A percentile compares a stretch with the other conserved stretches of the same genome.
Evolutionary conservation across 768 basidiomycete species (phyloP).

Genomic region (Cubamyces sp.): DNA sequence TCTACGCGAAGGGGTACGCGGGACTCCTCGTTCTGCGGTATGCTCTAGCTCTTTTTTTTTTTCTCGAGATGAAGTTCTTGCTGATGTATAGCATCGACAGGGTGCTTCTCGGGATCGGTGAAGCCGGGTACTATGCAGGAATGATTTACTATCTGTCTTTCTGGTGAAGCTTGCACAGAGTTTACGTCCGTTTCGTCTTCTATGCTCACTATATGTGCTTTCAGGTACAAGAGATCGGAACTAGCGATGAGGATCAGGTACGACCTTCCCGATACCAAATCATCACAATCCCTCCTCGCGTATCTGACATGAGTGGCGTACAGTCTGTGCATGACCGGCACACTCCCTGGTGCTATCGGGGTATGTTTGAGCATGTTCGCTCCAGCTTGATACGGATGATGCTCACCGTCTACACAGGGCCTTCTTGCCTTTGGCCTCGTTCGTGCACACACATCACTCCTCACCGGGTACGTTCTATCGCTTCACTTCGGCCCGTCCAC

Average conservation of each 20-base stretch:
- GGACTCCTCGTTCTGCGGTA: conserved; percentile 53
- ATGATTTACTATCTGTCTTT: conserved; percentile 67
- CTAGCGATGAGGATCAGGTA: conserved; percentile 55
- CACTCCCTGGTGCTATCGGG: conserved; percentile 58
- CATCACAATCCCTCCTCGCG: too few species aligned
- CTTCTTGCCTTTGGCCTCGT: conserved; percentile 61
- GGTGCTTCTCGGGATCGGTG: conserved; percentile 62
- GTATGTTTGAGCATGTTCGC: conserved; percentile 32
- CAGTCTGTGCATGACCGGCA: conserved; percentile 62
- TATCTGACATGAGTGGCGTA: background rate
- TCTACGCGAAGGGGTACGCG: conserved; percentile 58
- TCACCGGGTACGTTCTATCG: conserved; percentile 45
- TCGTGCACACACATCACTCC: conserved; percentile 50
- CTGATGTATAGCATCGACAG: conserved; percentile 33
- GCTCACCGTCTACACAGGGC: conserved; percentile 40
- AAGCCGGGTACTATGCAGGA: conserved; percentile 62
- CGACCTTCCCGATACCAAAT: too few species aligned
- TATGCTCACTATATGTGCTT: background rate
- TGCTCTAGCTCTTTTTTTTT: background rate
- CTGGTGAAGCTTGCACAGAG: too few species aligned
- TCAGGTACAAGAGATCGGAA: conserved; percentile 45
- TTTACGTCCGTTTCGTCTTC: too few species aligned
- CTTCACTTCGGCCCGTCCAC: background rate
- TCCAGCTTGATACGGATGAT: background rate
- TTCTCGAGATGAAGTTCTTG: too few species aligned